Base-by-base conservation (phyloP, 352 stramenopile genomes). In the Plasmopara halstedii region DNA sequence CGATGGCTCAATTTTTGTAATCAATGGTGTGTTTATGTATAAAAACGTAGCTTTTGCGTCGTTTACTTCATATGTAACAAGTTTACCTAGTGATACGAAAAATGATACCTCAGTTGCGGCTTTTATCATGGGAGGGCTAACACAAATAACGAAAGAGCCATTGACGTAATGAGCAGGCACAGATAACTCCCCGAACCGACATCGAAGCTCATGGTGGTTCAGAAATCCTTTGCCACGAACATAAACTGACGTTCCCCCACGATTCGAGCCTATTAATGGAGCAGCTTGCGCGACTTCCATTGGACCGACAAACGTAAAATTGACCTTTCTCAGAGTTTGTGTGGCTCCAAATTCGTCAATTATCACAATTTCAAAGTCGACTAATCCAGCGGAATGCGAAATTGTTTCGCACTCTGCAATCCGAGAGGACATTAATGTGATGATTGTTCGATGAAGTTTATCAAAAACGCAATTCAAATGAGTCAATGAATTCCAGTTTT, bases 211-310 rank as follows among this genome's bases (percentile, higher is more conserved):
- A 9, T 21, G 29, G 48, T 67, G 63, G 15, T 32, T 32, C 13
- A 58, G 19, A 15, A 83, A 80, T 2, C 62, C 67, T 46, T 62
- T 76, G 3, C 70, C 69, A 3, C 9, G 26, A 34, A 62, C 32
- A 11, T 55, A 20, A 2, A 76, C 44, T 31, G 25, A 18, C 2
- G 56, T 66, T 41, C 68, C 68, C 10, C 70, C 70, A 29, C 45
- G 43, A 25, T 44, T 21, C 18, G 69, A 39, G 23, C 68, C 65
- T 14, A 57, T 20, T 2, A 42, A 18, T 26, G 70, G 68, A 5
- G 6, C 0, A 7, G 56, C 44, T 15, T 17, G 29, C 23, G 35
- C 18, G 10, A 83, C 18, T 27, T 72, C 56, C 23, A 83, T 74
- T 7, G 44, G 38, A 22, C 40, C 56, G 26, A 68, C 26, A 37